These are phyloP conservation scores for Lolium multiflorum DNA, from an alignment of 176 grass and related monocot species.

Conservation along the genomic window DNA sequence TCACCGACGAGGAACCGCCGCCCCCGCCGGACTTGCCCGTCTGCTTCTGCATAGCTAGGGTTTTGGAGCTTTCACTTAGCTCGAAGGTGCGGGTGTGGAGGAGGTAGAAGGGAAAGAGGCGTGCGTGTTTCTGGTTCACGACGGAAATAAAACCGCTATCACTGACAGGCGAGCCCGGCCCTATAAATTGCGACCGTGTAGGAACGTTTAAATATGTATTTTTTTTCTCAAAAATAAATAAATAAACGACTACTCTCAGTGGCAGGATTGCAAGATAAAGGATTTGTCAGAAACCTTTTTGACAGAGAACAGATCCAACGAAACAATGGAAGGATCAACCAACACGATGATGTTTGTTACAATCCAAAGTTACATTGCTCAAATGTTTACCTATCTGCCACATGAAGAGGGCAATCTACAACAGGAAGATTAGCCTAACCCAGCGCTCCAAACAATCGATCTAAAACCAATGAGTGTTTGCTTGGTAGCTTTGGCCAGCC, in stretches of 20 bases:
- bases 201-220: not conserved
- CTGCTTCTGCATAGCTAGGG: constrained; percentile 77
- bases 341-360: not conserved
- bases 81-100: not conserved
- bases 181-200: not conserved
- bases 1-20: constrained; percentile 68
- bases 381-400: not conserved
- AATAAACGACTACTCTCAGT: not conserved
- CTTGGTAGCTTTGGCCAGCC: not conserved
- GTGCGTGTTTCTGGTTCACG: not conserved
- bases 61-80: constrained; percentile 36
- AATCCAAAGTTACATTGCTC: not conserved
- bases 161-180: not conserved
- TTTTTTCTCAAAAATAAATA: not conserved
- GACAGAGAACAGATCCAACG: not conserved
- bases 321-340: not conserved
- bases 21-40: constrained; percentile 72
- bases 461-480: not conserved
- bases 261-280: not conserved
- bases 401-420: not conserved
- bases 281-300: not conserved
- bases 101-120: not conserved
- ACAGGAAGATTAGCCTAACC: not conserved
- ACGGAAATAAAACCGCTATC: not conserved
- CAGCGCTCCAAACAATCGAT: not conserved